Percentiles rank a stretch among this genome's conserved stretches.
phyloP scores from a whole-genome alignment of 2,329 filamentous ascomycete genomes.

The Ophiocordyceps polyrhachis-furcata region DNA sequence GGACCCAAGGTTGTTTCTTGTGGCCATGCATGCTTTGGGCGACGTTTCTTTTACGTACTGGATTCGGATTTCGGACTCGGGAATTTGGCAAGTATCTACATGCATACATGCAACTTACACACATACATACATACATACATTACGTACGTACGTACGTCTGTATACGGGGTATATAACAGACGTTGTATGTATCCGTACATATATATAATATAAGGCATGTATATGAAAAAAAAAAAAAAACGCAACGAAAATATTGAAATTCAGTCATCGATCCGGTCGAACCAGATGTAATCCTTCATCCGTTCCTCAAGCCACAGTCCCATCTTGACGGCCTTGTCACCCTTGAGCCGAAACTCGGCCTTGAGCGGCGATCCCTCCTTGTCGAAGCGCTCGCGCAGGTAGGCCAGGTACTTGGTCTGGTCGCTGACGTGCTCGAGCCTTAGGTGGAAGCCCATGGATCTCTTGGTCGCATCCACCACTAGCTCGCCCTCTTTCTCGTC shows the following conservation, averaged over 20 bases:
- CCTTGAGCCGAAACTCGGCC: conserved; percentile 2
- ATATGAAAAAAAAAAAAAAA: not conserved
- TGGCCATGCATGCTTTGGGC: not conserved
- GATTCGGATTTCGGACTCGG: not conserved
- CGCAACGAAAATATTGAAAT: not conserved
- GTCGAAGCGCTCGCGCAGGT: not conserved
- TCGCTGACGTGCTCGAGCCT: conserved; percentile 5
- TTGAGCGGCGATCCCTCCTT: not conserved
- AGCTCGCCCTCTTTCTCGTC: conserved; percentile 5
- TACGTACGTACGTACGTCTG: no score
- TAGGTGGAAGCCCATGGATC: conserved; percentile 10
- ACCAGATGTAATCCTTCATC: conserved; percentile 2
- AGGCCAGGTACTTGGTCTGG: conserved; percentile 4
- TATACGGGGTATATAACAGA: no score
- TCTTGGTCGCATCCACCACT: conserved; percentile 10
- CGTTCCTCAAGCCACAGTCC: conserved; percentile 1
- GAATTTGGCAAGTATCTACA: no score
- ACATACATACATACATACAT: no score
- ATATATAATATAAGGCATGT: no score
- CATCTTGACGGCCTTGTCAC: conserved; percentile 1
- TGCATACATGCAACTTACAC: no score
- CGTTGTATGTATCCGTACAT: no score
- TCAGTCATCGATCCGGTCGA: not conserved
- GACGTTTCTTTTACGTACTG: not conserved
- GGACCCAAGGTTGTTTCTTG: not conserved